phyloP scores from a whole-genome alignment of 495 filamentous ascomycete genomes.

The Xylaria nigripes region DNA sequence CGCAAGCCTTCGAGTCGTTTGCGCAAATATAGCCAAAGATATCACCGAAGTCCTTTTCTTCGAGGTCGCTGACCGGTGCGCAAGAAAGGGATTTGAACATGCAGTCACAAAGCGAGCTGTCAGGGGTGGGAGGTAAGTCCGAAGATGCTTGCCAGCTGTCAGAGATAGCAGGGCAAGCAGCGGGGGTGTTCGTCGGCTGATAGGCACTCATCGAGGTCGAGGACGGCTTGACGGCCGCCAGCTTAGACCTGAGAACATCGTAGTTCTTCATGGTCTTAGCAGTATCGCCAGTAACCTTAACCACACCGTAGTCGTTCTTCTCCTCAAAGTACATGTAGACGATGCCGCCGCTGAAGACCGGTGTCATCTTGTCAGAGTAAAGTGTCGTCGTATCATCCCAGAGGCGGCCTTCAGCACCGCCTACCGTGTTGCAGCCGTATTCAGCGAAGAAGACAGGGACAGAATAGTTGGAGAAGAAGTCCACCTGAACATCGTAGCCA shows the following conservation, averaged over 20 bases:
- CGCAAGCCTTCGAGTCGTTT: constrained; percentile 46
- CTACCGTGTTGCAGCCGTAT: constrained; percentile 77
- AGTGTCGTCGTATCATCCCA: constrained; percentile 85
- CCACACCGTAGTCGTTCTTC: constrained; percentile 81
- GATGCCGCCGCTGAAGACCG: constrained; percentile 86
- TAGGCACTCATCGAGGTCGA: constrained; percentile 58
- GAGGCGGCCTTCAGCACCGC: constrained; percentile 54
- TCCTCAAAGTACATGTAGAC: constrained; percentile 98
- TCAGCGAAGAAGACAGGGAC: constrained; percentile 96
- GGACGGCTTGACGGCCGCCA: constrained; percentile 60
- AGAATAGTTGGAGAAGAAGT: constrained; percentile 78
- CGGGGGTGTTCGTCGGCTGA: constrained; percentile 67
- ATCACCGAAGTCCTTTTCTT: constrained; percentile 45
- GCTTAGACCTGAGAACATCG: constrained; percentile 59
- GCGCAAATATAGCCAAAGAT: constrained; percentile 72
- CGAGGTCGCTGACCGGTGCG: constrained; percentile 45
- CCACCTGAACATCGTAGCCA: constrained; percentile 68
- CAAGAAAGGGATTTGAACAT: constrained; percentile 67
- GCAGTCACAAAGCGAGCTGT: constrained; percentile 68
- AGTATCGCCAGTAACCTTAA: constrained; percentile 48
- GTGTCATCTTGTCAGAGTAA: constrained; percentile 71
- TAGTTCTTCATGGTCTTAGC: constrained; percentile 66
- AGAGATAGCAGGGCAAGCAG: constrained; percentile 61
- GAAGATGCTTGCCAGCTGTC: constrained; percentile 59
- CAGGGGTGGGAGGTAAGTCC: constrained; percentile 70